Percentiles rank a stretch among this genome's conserved stretches.
These are phyloP conservation scores for Sclerotinia borealis DNA, from an alignment of 2,329 filamentous ascomycete genomes.

Conservation along the genomic window DNA sequence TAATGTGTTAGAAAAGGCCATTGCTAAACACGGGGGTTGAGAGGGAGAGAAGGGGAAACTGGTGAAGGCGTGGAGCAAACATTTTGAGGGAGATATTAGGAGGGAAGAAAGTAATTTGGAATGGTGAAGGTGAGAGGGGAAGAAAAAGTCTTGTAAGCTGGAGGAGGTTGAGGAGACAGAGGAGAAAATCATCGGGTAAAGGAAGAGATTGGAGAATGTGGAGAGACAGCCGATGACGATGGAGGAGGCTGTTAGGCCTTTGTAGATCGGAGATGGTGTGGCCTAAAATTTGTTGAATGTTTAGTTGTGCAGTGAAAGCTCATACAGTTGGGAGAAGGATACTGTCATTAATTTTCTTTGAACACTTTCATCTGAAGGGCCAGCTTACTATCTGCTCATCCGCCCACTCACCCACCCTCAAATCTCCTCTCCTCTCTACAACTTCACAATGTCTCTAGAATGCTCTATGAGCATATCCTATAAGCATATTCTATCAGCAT, in stretches of 20 bases:
- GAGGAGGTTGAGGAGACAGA: constrained; percentile 4
- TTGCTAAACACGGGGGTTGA: not conserved
- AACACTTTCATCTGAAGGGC: not conserved
- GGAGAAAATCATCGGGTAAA: constrained; percentile 1
- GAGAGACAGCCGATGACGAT: constrained; percentile 5
- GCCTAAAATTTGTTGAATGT: not conserved
- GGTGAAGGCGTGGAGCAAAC: constrained; percentile 2
- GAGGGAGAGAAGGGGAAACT: constrained; percentile 1
- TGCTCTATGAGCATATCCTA: not conserved
- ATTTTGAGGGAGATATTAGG: not conserved
- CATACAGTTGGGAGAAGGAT: not conserved
- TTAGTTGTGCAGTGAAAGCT: too few species aligned
- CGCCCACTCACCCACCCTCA: not conserved
- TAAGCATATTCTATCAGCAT: too few species aligned
- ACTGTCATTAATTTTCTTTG: not conserved
- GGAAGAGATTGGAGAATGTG: constrained; percentile 1
- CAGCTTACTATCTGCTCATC: too few species aligned
- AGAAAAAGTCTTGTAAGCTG: not conserved
- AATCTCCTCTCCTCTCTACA: not conserved
- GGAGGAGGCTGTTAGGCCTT: constrained; percentile 2
- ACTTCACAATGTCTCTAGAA: not conserved
- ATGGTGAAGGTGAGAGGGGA: not conserved
- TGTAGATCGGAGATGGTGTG: not conserved
- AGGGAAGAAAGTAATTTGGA: constrained; percentile 1
- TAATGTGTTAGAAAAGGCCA: not conserved